Percentiles rank a stretch among this genome's conserved stretches.
phyloP scores from a whole-genome alignment of 2,329 filamentous ascomycete genomes.

The Epicoccum sorghinum region DNA sequence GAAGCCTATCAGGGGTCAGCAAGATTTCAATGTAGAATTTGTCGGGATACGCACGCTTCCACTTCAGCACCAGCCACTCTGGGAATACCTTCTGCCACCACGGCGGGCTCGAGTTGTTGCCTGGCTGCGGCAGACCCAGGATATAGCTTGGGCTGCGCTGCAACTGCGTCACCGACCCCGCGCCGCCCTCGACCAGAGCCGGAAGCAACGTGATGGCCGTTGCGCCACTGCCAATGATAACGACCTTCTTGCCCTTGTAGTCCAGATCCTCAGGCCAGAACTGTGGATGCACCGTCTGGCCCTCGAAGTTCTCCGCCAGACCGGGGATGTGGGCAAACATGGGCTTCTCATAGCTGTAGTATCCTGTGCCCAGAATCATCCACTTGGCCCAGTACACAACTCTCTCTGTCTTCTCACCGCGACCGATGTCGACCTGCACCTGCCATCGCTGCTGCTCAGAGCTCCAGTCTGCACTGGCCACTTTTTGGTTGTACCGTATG shows the following conservation, averaged over 20 bases:
- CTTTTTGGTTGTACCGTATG: constrained; percentile 52
- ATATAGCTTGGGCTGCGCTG: constrained; percentile 75
- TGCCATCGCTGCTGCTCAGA: constrained; percentile 58
- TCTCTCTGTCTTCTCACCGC: constrained; percentile 41
- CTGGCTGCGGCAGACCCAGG: constrained; percentile 57
- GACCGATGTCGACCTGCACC: constrained; percentile 32
- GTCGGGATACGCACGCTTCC: constrained; percentile 49
- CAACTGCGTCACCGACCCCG: constrained; percentile 73
- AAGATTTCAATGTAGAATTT: too few relatives aligned
- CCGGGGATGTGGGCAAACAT: constrained; percentile 68
- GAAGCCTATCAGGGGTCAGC: constrained; percentile 38
- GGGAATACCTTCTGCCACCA: constrained; percentile 53
- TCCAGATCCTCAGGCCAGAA: constrained; percentile 76
- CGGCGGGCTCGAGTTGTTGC: constrained; percentile 45
- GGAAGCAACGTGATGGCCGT: constrained; percentile 81
- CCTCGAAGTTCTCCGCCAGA: constrained; percentile 66
- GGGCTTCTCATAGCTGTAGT: constrained; percentile 74
- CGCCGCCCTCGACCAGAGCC: constrained; percentile 67
- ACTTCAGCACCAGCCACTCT: constrained; percentile 51
- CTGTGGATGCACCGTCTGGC: constrained; percentile 70
- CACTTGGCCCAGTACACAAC: constrained; percentile 53
- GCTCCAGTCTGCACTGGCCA: constrained; percentile 51
- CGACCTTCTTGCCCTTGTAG: constrained; percentile 69
- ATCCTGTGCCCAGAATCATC: constrained; percentile 68
- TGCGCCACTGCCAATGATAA: constrained; percentile 78